phyloP scores from a whole-genome alignment of 441 rosid genomes.

The Macaranga tanarius region DNA sequence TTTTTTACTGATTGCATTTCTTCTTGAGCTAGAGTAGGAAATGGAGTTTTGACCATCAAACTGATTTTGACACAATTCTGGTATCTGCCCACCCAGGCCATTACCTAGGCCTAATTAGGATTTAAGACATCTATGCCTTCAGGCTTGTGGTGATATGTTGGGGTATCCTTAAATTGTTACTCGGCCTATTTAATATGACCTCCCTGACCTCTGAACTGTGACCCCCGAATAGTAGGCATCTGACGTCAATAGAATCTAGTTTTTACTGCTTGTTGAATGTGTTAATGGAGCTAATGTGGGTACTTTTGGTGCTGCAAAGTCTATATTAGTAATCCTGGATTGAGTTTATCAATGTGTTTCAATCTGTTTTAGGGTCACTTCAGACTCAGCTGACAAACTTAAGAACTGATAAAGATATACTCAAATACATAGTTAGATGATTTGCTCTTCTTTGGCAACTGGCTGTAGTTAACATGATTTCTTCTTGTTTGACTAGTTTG shows the following conservation, averaged over 20 bases:
- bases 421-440: background rate
- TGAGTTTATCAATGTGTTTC: background rate
- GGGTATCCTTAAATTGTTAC: background rate
- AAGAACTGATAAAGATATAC: background rate
- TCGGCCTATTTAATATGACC: background rate
- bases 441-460: background rate
- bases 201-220: background rate
- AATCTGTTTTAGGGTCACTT: background rate
- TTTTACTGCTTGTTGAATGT: background rate
- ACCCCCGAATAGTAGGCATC: background rate
- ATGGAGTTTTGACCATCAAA: background rate
- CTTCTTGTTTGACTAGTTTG: no score
- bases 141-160: background rate
- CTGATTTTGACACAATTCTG: background rate
- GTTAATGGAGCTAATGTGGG: background rate
- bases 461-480: no score
- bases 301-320: background rate
- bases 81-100: background rate
- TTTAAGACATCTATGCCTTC: background rate
- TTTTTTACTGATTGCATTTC: background rate
- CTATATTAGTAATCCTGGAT: background rate
- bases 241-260: background rate
- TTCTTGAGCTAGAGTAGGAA: background rate
- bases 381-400: no score
- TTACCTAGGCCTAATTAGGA: background rate